A percentile compares a stretch with the other conserved stretches of the same genome.
These are phyloP conservation scores for Bipolaris cookei DNA, from an alignment of 2,329 filamentous ascomycete species.

Conservation along the genomic window DNA sequence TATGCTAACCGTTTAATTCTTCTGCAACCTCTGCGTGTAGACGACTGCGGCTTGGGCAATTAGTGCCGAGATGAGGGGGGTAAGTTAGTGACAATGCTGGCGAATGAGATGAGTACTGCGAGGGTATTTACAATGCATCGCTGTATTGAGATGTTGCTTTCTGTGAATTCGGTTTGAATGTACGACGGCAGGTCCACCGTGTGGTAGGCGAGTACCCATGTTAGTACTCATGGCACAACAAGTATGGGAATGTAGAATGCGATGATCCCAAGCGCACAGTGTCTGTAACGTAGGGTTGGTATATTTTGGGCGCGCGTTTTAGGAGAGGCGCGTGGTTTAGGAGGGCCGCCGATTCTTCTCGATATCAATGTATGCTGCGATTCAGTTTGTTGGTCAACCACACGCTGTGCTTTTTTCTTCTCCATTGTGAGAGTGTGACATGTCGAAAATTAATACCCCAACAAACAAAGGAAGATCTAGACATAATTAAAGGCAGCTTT, in stretches of 20 bases:
- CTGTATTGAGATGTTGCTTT: not conserved
- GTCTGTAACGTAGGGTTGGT: slow-evolving; percentile 10
- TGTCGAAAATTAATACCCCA: not conserved
- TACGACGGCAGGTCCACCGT: not conserved
- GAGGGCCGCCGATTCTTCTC: not conserved
- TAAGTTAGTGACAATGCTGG: slow-evolving; percentile 14
- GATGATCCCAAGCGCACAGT: slow-evolving; percentile 5
- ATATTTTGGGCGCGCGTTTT: not conserved
- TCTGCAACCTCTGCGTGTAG: slow-evolving; percentile 12
- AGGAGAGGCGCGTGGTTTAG: no score
- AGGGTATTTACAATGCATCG: not conserved
- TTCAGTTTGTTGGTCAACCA: not conserved
- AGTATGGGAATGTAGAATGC: not conserved
- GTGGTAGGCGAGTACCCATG: slow-evolving; percentile 1
- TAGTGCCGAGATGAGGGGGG: slow-evolving; percentile 21
- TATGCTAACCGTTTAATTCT: slow-evolving; percentile 9
- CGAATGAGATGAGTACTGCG: slow-evolving; percentile 9
- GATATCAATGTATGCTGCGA: not conserved
- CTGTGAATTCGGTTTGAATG: not conserved
- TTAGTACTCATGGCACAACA: not conserved
- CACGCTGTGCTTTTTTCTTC: not conserved
- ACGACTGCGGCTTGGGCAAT: slow-evolving; percentile 23
- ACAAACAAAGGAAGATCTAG: not conserved
- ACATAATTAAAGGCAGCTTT: not conserved
- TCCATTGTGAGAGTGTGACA: not conserved